phyloP scores from a whole-genome alignment of 352 stramenopile species.

The Phytophthora hybrid region DNA sequence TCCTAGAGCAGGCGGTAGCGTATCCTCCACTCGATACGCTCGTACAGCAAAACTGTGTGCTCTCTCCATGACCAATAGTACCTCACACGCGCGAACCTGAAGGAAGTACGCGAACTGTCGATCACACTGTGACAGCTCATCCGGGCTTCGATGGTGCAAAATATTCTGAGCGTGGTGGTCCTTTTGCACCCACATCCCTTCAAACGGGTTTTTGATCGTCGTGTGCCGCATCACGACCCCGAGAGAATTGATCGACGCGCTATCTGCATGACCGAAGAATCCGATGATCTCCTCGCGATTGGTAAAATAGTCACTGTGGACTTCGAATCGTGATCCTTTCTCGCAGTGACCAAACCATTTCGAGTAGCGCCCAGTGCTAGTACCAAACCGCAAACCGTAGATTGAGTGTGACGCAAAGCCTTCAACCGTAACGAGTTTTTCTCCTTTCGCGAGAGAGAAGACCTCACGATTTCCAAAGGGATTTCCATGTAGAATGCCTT shows the following conservation, averaged over 20 bases:
- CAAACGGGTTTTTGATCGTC: conserved; percentile 79
- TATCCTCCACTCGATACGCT: conserved; percentile 53
- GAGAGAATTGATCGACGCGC: conserved; percentile 69
- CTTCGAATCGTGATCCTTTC: conserved; percentile 72
- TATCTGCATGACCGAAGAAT: conserved; percentile 70
- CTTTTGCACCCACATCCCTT: conserved; percentile 75
- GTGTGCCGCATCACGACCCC: conserved; percentile 72
- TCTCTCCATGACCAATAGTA: conserved; percentile 67
- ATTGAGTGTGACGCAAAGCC: conserved; percentile 80
- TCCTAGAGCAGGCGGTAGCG: conserved; percentile 27
- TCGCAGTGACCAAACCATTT: conserved; percentile 85
- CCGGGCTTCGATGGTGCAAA: conserved; percentile 19
- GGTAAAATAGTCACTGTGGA: conserved; percentile 57
- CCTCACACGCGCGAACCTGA: conserved; percentile 78
- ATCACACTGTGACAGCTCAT: conserved; percentile 57
- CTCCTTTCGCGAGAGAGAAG: conserved; percentile 60
- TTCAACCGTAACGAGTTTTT: conserved; percentile 72
- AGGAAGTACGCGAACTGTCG: conserved; percentile 86
- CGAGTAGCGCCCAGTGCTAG: conserved; percentile 59
- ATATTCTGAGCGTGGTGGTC: conserved; percentile 24
- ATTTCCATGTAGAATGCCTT: conserved; percentile 70
- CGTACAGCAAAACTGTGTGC: conserved; percentile 65
- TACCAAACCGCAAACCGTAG: conserved; percentile 72
- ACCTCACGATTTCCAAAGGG: conserved; percentile 73
- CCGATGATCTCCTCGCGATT: conserved; percentile 79